Evolutionary conservation across 169 alveolate genomes (phyloP), one percentile per base, ranked within the genome.

Genomic region (Eimeria maxima): DNA sequence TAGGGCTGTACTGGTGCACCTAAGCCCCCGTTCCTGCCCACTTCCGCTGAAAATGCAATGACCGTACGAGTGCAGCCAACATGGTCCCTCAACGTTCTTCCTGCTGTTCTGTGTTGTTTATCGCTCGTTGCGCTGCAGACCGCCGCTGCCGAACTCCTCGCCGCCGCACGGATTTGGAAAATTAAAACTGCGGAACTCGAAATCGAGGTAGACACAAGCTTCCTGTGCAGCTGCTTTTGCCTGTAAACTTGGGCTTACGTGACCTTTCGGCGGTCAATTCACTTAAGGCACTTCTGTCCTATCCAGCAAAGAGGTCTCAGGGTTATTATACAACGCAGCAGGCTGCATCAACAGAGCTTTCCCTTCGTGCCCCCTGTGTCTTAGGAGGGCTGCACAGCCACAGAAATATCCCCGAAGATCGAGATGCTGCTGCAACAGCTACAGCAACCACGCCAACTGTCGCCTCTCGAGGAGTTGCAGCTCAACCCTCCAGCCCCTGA

Each of bases 401-500:
- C 80, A 27, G 93, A 86, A 20, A 18, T 86, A 24, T 33, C 44
- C 47, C 81, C 76, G 24, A 44, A 86, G 60, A 55, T 57, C 53
- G 81, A 42, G 60, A 57, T 33, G 81, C 81, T 86, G 63, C 93
- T 86, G 65, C 93, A 86, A 63, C 63, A 86, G 80, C 93, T 86
- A 81, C 93, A 86, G 80, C 67, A 86, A 63, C 93, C 76, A 7
- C 93, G 74, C 57, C 65, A 86, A 63, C 81, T 55, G n/a, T 57
- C 81, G 24, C 81, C 93, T 33, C 93, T 86, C 47, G 93, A 86
- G 60, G 80, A 47, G 44, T 81, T 86, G 93, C 93, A 86, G 93
- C 93, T 33, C 24, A 55, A 86, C 24, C 93, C 76, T 10, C 81
- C 69, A 7, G 65, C 93, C 81, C 80, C 93, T 29, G 93, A 86